Conservation (phyloP, 257 asterid genomes). For the Solanum medicagineum region DNA sequence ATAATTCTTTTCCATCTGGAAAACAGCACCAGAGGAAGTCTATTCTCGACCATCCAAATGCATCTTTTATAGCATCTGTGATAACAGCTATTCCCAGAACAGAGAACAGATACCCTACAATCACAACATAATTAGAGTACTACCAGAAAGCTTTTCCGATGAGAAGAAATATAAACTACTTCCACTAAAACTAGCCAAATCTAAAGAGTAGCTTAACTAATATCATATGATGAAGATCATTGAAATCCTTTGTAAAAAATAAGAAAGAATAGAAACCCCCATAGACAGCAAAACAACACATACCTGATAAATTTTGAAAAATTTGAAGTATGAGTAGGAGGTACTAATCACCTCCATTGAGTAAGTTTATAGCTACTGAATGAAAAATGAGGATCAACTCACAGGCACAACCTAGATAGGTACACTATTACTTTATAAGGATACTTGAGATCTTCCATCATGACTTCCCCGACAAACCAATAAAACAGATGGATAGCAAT, state of each 20-base stretch:
- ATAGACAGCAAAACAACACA: conserved; percentile 45
- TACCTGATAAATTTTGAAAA: conserved; percentile 17
- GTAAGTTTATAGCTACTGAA: not conserved
- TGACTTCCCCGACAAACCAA: conserved; percentile 76
- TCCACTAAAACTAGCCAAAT: not conserved
- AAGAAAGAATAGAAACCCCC: conserved; percentile 41
- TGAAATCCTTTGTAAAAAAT: conserved; percentile 50
- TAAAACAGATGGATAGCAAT: conserved; percentile 48
- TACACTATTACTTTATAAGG: conserved; percentile 41
- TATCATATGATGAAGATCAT: conserved; percentile 72
- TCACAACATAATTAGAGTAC: not conserved
- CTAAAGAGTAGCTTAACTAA: conserved; percentile 32
- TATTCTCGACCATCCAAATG: conserved; percentile 82
- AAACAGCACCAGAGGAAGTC: conserved; percentile 90
- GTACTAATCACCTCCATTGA: not conserved
- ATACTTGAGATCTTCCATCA: conserved; percentile 72
- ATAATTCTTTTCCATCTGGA: conserved; percentile 78
- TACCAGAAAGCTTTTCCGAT: not conserved
- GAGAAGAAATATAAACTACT: not conserved
- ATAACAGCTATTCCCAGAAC: conserved; percentile 44
- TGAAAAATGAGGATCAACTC: conserved; percentile 16
- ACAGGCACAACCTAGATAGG: conserved; percentile 71
- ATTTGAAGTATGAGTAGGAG: not conserved
- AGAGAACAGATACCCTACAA: conserved; percentile 52
- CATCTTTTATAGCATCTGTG: conserved; percentile 52